Percentiles rank a stretch among this genome's conserved stretches.
Conservation (phyloP, 208 protist genomes). For the Entamoeba invadens region DNA sequence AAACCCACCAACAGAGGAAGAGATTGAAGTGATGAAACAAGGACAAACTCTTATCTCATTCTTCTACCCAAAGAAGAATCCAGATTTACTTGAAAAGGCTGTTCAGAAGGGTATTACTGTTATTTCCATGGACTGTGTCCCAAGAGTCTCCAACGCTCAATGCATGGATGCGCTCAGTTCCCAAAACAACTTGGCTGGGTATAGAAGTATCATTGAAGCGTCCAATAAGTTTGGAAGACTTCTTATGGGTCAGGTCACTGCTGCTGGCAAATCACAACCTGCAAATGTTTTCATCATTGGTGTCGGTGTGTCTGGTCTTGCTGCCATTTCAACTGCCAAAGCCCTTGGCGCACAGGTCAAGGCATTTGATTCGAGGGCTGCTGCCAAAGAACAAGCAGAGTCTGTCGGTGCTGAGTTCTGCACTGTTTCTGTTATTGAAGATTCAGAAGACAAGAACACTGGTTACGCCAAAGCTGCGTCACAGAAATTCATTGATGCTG, state of each 20-base stretch:
- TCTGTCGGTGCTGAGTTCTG: conserved; percentile 66
- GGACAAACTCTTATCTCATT: conserved; percentile 17
- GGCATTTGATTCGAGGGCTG: conserved; percentile 60
- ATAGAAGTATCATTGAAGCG: conserved; percentile 28
- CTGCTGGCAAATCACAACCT: conserved; percentile 61
- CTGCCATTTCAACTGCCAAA: conserved; percentile 60
- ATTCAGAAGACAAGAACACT: conserved; percentile 47
- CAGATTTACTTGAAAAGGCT: conserved; percentile 9
- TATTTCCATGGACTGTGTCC: conserved; percentile 25
- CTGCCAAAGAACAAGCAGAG: conserved; percentile 55
- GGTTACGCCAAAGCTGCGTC: conserved; percentile 72
- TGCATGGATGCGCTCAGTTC: conserved; percentile 29
- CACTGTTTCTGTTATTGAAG: conserved; percentile 51
- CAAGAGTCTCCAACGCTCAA: conserved; percentile 21
- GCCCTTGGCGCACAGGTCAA: conserved; percentile 65
- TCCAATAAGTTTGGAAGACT: conserved; percentile 13
- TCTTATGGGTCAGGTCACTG: conserved; percentile 44
- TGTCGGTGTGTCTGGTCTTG: conserved; percentile 64
- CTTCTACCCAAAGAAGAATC: conserved; percentile 8
- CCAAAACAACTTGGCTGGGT: conserved; percentile 23
- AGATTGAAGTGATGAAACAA: conserved; percentile 2
- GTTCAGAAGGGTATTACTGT: not conserved
- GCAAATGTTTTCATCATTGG: conserved; percentile 59
- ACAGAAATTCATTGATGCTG: conserved; percentile 58
- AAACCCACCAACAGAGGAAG: conserved; percentile 13